Evolutionary conservation across 495 filamentous ascomycete genomes (phyloP).

Genomic region (Chlorociboria aeruginascens): DNA sequence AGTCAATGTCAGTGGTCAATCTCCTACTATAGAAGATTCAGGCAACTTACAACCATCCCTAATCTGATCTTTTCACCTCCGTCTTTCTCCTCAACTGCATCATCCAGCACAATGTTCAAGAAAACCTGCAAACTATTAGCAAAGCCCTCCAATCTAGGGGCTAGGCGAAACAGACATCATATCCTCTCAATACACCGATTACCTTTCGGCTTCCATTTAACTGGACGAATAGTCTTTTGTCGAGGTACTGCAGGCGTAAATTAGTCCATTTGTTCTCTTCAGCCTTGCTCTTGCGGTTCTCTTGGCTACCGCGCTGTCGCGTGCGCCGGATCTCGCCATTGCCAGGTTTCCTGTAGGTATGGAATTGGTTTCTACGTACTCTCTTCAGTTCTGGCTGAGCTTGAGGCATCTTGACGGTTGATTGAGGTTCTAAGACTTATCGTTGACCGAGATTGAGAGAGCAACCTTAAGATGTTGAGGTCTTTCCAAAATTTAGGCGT

Average conservation of each 20-base stretch:
- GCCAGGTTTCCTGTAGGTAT: neutral
- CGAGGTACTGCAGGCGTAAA: constrained; percentile 65
- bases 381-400: constrained; percentile 98
- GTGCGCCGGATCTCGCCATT: constrained; percentile 2
- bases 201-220: constrained; percentile 97
- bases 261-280: constrained; percentile 12
- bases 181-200: constrained; percentile 84
- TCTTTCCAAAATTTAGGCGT: neutral
- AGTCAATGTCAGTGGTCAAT: constrained; percentile 2
- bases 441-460: neutral
- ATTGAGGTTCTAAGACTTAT: neutral
- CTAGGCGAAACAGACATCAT: constrained; percentile 57
- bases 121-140: constrained; percentile 55
- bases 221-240: constrained; percentile 96
- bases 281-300: constrained; percentile 10
- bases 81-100: constrained; percentile 90
- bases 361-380: constrained; percentile 37
- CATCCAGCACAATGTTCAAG: constrained; percentile 95
- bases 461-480: neutral
- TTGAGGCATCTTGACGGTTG: constrained; percentile 71
- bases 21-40: neutral
- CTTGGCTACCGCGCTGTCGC: neutral
- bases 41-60: constrained; percentile 74
- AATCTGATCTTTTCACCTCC: constrained; percentile 84
- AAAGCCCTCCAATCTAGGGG: neutral